These are phyloP conservation scores for Allium sativum DNA, from an alignment of 106 monocot genomes.

Conservation along the genomic window DNA sequence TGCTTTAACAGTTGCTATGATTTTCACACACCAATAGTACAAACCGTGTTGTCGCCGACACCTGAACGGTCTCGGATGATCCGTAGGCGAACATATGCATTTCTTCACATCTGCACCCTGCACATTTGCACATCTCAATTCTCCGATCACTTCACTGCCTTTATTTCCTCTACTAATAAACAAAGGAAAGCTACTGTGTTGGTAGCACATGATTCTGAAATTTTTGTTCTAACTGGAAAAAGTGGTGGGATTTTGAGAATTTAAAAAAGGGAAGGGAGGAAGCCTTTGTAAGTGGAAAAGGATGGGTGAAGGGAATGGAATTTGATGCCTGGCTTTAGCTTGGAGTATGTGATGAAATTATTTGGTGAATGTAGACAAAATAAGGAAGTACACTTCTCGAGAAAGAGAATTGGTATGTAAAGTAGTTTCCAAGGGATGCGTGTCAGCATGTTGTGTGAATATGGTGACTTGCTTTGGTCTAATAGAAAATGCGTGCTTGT, in stretches of 20 bases:
- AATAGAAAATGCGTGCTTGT: too few species aligned
- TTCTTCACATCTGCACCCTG: not conserved
- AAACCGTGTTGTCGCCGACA: conserved; percentile 4
- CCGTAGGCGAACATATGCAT: conserved; percentile 13
- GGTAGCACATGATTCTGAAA: conserved; percentile 1
- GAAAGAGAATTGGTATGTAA: not conserved
- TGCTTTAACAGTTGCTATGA: not conserved
- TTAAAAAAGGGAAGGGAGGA: not conserved
- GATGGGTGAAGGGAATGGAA: not conserved
- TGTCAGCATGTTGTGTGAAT: too few species aligned
- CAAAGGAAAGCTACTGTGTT: not conserved
- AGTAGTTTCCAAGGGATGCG: too few species aligned
- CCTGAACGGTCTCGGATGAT: conserved; percentile 19
- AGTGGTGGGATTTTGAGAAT: not conserved
- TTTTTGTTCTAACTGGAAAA: not conserved
- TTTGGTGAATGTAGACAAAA: not conserved
- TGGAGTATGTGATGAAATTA: not conserved
- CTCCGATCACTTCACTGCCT: not conserved
- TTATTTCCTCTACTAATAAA: not conserved
- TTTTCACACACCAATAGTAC: conserved; percentile 10
- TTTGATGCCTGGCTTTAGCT: not conserved
- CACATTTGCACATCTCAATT: not conserved
- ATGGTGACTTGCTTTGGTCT: too few species aligned
- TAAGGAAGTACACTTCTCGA: not conserved
- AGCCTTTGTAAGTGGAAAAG: not conserved